Evolutionary conservation across 2,329 filamentous ascomycete genomes (phyloP).

Genomic region (Fusarium sp.): DNA sequence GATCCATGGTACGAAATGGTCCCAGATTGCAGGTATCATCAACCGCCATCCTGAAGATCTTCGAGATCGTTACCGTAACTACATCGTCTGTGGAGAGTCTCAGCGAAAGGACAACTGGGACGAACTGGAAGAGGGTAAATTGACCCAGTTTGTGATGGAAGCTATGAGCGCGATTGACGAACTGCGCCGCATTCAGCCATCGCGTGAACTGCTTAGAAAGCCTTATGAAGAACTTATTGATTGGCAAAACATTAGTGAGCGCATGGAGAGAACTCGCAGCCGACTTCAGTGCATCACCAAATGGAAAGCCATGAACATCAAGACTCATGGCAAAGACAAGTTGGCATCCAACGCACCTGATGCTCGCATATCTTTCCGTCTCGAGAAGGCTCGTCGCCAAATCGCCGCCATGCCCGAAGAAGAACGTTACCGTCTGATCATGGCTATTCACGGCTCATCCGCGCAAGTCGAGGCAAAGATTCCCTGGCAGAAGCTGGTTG

Average conservation of each 20-base stretch:
- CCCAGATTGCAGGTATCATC: constrained; percentile 68
- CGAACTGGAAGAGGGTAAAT: constrained; percentile 65
- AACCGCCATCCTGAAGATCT: constrained; percentile 74
- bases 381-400: constrained; percentile 57
- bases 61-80: constrained; percentile 77
- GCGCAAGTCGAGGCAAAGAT: constrained; percentile 59
- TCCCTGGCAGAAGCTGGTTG: constrained; percentile 59
- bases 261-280: constrained; percentile 70
- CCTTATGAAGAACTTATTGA: constrained; percentile 67
- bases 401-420: constrained; percentile 55
- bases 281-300: constrained; percentile 76
- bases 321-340: constrained; percentile 49
- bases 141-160: constrained; percentile 64
- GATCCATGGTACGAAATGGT: constrained; percentile 65
- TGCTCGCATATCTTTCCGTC: constrained; percentile 54
- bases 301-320: constrained; percentile 64
- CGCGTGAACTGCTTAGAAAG: constrained; percentile 49
- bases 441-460: constrained; percentile 56
- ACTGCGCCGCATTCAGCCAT: constrained; percentile 49
- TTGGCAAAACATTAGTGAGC: constrained; percentile 72
- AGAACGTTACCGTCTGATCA: constrained; percentile 59
- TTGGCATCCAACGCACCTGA: constrained; percentile 49
- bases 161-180: constrained; percentile 62
- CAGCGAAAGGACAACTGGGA: constrained; percentile 68
- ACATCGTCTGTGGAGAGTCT: constrained; percentile 67